Evolutionary conservation across 441 rosid genomes (phyloP).

Genomic region (Codiaeum variegatum): DNA sequence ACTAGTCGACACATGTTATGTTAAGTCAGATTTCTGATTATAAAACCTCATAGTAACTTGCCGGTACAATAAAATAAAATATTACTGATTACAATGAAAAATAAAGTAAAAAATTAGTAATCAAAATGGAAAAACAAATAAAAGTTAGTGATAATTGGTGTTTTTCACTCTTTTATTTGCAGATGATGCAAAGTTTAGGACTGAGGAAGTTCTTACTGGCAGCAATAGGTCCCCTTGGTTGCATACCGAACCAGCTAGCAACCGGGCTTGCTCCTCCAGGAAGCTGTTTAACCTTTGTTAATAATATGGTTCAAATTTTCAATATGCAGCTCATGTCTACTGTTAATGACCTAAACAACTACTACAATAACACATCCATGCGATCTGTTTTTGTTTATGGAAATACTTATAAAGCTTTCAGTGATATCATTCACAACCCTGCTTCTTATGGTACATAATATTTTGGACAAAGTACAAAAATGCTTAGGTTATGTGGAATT

Average conservation of each 20-base stretch:
- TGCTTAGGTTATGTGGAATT: no score
- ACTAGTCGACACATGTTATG: no score
- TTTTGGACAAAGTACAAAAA: no score
- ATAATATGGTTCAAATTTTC: conserved; percentile 38
- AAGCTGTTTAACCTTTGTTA: conserved; percentile 35
- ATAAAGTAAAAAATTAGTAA: no score
- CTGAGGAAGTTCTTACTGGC: conserved; percentile 30
- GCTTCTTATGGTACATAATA: conserved; percentile 35
- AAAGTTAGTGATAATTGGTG: no score
- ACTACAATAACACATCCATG: neutral
- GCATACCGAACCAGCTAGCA: conserved; percentile 44
- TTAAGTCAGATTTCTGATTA: no score
- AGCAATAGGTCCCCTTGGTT: conserved; percentile 31
- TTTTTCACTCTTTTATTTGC: no score
- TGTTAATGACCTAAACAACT: conserved; percentile 36
- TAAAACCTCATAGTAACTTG: no score
- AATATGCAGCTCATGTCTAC: conserved; percentile 37
- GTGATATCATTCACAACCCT: conserved; percentile 36
- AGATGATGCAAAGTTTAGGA: conserved; percentile 26
- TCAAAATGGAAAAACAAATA: no score
- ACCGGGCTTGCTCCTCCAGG: conserved; percentile 32
- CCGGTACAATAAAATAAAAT: no score
- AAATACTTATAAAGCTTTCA: conserved; percentile 40
- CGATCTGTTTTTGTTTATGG: conserved; percentile 40
- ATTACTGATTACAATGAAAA: no score